Conservation (phyloP, 106 monocot species). For the Allium fistulosum region DNA sequence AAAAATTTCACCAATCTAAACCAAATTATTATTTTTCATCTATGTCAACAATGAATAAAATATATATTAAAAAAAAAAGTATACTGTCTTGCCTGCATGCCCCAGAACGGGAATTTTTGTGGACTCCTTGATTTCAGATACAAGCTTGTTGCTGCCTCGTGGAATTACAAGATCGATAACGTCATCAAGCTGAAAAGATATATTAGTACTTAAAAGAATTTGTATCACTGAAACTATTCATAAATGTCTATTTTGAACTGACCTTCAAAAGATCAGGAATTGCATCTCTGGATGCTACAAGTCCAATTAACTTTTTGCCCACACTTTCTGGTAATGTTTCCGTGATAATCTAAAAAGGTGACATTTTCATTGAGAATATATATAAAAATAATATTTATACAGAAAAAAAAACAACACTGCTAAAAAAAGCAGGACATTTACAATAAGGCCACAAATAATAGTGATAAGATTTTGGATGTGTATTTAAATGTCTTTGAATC, state of each 20-base stretch:
- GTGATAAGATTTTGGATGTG: no score
- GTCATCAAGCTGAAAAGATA: conserved; percentile 80
- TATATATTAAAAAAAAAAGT: no score
- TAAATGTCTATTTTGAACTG: conserved; percentile 9
- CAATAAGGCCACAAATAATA: no score
- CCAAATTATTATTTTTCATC: not conserved
- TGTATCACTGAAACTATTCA: not conserved
- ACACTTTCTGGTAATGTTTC: conserved; percentile 61
- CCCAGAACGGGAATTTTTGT: conserved; percentile 97
- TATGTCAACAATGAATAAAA: not conserved
- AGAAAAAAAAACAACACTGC: no score
- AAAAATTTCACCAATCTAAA: not conserved
- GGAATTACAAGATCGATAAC: conserved; percentile 98
- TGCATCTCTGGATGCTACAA: conserved; percentile 89
- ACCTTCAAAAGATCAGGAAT: conserved; percentile 96
- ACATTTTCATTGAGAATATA: not conserved
- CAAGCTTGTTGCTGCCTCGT: conserved; percentile 90
- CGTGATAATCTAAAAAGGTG: conserved; percentile 55
- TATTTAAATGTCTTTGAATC: no score
- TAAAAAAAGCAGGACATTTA: no score
- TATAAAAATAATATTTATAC: not conserved
- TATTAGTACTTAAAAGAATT: no score
- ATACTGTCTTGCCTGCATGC: conserved; percentile 60
- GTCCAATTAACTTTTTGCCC: conserved; percentile 74
- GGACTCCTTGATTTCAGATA: conserved; percentile 79